Evolutionary conservation across 108 stramenopile genomes (phyloP).

Genomic region (Cyclotella choctawhatcheeana): DNA sequence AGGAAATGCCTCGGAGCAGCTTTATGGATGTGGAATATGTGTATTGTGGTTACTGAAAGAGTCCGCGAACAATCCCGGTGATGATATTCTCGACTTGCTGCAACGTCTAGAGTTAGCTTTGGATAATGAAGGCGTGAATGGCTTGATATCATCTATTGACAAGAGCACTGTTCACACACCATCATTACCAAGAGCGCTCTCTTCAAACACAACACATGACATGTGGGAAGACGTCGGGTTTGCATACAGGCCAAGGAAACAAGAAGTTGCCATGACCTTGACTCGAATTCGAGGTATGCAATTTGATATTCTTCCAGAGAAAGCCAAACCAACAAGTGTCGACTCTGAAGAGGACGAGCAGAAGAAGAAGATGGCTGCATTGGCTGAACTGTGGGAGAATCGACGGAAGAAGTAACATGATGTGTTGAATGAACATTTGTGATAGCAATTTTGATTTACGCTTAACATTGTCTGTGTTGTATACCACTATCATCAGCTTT

Average conservation of each 20-base stretch:
- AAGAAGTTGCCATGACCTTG: conserved; percentile 84
- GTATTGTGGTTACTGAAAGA: conserved; percentile 68
- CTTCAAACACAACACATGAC: conserved; percentile 40
- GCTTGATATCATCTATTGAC: conserved; percentile 31
- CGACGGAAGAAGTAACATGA: conserved; percentile 41
- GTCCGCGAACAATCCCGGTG: conserved; percentile 49
- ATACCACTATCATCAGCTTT: no score
- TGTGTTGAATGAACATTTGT: not conserved
- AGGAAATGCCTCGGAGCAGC: conserved; percentile 68
- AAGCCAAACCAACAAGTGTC: conserved; percentile 47
- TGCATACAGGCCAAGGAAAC: conserved; percentile 71
- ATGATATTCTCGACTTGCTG: conserved; percentile 63
- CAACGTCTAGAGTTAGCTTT: conserved; percentile 58
- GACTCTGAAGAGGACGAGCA: conserved; percentile 49
- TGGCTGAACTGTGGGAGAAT: conserved; percentile 78
- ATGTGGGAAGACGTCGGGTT: conserved; percentile 66
- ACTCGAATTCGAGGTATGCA: conserved; percentile 77
- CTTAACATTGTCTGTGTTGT: no score
- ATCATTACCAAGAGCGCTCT: conserved; percentile 13
- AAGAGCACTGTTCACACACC: conserved; percentile 2
- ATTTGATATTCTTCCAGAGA: conserved; percentile 69
- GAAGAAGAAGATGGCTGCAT: conserved; percentile 57
- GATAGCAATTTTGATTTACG: not conserved
- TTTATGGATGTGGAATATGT: conserved; percentile 84
- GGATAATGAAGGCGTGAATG: conserved; percentile 56